Conservation (phyloP, 1,139 yeast genomes). For the Hansenula lynferdii region DNA sequence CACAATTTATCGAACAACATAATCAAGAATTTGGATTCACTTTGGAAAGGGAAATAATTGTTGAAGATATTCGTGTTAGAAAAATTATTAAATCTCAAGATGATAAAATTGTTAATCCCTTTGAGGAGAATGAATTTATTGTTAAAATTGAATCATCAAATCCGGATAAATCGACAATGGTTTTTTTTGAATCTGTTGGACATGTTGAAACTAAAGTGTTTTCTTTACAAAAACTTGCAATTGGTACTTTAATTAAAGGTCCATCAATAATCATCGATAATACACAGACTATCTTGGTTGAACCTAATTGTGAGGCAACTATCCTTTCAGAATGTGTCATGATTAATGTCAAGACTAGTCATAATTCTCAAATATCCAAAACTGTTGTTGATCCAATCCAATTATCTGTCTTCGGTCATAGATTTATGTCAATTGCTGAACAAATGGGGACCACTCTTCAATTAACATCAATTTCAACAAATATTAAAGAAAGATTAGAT, state of each 20-base stretch:
- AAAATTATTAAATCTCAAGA: constrained; percentile 34
- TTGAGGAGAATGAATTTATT: no score
- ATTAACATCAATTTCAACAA: constrained; percentile 80
- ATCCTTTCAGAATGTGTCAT: constrained; percentile 59
- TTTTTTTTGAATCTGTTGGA: constrained; percentile 44
- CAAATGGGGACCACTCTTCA: constrained; percentile 83
- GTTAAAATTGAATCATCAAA: no score
- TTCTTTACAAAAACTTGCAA: constrained; percentile 40
- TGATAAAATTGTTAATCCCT: no score
- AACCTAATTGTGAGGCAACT: constrained; percentile 64
- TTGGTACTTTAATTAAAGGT: constrained; percentile 57
- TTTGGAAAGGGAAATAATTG: constrained; percentile 57
- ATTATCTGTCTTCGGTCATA: constrained; percentile 73
- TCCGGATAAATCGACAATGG: constrained; percentile 30
- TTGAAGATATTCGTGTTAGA: constrained; percentile 79
- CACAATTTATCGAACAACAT: constrained; percentile 45
- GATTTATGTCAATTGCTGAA: constrained; percentile 87
- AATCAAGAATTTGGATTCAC: constrained; percentile 68
- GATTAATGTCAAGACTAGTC: constrained; percentile 27
- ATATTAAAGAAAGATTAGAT: constrained; percentile 78
- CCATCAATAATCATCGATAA: constrained; percentile 84
- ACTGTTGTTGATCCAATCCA: constrained; percentile 57
- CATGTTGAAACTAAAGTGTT: constrained; percentile 51
- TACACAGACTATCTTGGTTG: constrained; percentile 81
- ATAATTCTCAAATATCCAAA: constrained; percentile 27